These are phyloP conservation scores for Lentinula aciculospora DNA, from an alignment of 768 basidiomycete species.

Conservation along the genomic window DNA sequence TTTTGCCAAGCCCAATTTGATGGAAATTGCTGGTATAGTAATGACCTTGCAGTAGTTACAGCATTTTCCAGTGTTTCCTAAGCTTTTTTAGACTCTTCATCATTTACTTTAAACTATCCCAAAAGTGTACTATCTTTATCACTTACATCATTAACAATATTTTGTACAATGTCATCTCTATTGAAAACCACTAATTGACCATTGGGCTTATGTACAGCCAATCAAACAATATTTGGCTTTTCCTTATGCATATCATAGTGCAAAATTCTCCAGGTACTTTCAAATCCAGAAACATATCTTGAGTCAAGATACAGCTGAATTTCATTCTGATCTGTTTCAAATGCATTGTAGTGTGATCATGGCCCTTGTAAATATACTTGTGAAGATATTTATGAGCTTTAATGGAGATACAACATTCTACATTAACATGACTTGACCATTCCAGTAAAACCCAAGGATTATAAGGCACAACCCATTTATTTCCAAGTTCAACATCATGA, in stretches of 20 bases:
- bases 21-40: conserved; percentile 21
- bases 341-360: conserved; percentile 30
- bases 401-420: conserved; percentile 34
- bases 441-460: conserved; percentile 24
- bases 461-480: conserved; percentile 38
- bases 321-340: conserved; percentile 22
- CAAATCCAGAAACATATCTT: conserved; percentile 30
- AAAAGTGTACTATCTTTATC: neutral
- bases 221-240: conserved; percentile 24
- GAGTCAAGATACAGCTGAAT: conserved; percentile 27
- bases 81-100: neutral
- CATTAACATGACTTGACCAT: conserved; percentile 45
- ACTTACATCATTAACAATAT: neutral
- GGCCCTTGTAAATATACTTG: too few relatives aligned
- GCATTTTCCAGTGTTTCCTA: neutral
- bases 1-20: conserved; percentile 15
- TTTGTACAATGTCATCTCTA: neutral
- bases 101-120: neutral
- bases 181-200: conserved; percentile 3
- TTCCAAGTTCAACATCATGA: conserved; percentile 20
- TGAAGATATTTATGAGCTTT: conserved; percentile 37
- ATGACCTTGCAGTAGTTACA: neutral
- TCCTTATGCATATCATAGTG: conserved; percentile 24
- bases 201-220: conserved; percentile 25
- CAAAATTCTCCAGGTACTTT: conserved; percentile 24